Base-by-base conservation (phyloP, 2,329 filamentous ascomycete genomes). In the Lasiodiplodia sp. region DNA sequence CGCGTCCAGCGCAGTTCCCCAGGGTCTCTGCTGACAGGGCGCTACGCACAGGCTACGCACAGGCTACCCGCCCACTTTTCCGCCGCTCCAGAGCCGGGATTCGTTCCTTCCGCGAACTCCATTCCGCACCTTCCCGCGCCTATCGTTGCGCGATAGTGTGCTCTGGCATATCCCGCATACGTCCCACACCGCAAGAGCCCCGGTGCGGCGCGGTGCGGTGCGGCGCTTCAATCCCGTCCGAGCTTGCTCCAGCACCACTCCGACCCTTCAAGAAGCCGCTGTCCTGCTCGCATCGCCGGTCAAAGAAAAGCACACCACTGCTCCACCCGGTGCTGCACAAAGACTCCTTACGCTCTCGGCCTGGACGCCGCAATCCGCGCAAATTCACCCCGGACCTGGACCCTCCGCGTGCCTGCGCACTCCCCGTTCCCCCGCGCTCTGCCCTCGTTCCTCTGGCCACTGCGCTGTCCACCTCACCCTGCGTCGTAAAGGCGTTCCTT, bases 111-210 rank as follows among this genome's bases (percentile, higher is more conserved):
- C 47, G 28, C 40, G n/a, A 28, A 31, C 31, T 23, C 60, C 44
- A 64, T 64, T 64, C 60, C 60, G 60, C 28, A 47, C 44, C 34
- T 25, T 52, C 23, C 60, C 47, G 47, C 60, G 60, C 60, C 60
- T 64, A 64, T 64, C 58, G 58, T 34, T 63, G 58, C 58, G 58
- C 58, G 58, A 63, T 63, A 31, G 58, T 37, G 58, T 37, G 58
- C 25, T 34, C 40, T 38, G 31, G 18, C 0, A 52, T 64, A 64
- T 64, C 60, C 44, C 60, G 21, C 34, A 38, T 25, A 25, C 38
- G n/a, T 40, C 28, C 44, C 60, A 52, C 60, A 64, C 60, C 60
- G 60, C 60, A 64, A 64, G 31, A 49, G 60, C 60, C 57, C 57
- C 57, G 47, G 57, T 16, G 23, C 57, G 44, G 60, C 60, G 60